Conservation (phyloP, 768 basidiomycete species). For the Boletus sp. region DNA sequence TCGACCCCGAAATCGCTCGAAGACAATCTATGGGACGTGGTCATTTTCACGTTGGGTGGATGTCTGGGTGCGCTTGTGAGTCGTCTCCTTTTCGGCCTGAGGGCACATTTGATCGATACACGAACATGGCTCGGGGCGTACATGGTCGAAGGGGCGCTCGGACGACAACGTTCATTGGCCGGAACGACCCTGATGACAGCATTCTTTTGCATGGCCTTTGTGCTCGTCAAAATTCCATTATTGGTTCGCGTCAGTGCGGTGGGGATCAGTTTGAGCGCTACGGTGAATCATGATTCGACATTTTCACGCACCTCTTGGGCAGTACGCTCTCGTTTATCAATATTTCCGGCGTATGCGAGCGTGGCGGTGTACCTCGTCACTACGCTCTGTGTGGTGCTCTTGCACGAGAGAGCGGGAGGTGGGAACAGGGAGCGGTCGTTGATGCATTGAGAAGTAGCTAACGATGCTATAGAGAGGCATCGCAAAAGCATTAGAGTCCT, state of each 20-base stretch:
- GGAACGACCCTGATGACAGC: conserved; percentile 76
- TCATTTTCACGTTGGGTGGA: conserved; percentile 80
- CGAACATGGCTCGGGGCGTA: conserved; percentile 73
- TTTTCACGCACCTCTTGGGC: conserved; percentile 66
- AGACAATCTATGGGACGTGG: conserved; percentile 80
- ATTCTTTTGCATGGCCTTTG: conserved; percentile 70
- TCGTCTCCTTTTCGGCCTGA: background rate
- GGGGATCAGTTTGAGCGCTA: conserved; percentile 74
- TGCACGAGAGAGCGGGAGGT: conserved; percentile 46
- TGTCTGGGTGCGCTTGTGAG: conserved; percentile 81
- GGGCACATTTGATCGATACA: background rate
- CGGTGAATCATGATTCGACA: conserved; percentile 32
- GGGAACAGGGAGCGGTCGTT: conserved; percentile 11
- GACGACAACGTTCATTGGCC: conserved; percentile 70
- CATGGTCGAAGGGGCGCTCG: conserved; percentile 68
- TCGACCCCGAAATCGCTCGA: conserved; percentile 46
- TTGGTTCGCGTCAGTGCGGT: conserved; percentile 69
- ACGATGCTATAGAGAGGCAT: too few species aligned
- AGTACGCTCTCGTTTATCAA: conserved; percentile 68
- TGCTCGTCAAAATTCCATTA: conserved; percentile 51
- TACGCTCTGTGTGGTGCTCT: conserved; percentile 57
- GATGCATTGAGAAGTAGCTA: conserved; percentile 18
- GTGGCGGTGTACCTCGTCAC: conserved; percentile 63
- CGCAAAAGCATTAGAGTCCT: too few species aligned
- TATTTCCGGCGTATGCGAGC: conserved; percentile 74